A percentile compares a stretch with the other conserved stretches of the same genome.
phyloP scores from a whole-genome alignment of 2,329 filamentous ascomycete species.

The Ilyonectria robusta region DNA sequence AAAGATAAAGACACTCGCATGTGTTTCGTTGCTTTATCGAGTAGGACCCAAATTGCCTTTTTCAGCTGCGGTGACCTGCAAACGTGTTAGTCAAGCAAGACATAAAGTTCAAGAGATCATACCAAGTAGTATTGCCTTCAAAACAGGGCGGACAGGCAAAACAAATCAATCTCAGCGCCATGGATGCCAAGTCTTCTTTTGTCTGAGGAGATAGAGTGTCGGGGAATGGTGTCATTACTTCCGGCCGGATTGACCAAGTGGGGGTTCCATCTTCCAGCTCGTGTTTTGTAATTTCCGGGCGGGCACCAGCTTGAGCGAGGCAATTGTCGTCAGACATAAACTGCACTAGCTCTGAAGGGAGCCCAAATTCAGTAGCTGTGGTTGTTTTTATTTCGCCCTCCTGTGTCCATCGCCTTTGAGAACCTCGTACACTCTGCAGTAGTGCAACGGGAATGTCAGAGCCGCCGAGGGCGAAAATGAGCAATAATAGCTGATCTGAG shows the following conservation, averaged over 20 bases:
- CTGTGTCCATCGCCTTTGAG: constrained; percentile 45
- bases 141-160: constrained; percentile 51
- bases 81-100: background rate
- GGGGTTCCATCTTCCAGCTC: constrained; percentile 37
- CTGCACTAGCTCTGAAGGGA: constrained; percentile 37
- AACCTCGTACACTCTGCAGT: constrained; percentile 36
- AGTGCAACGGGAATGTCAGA: constrained; percentile 42
- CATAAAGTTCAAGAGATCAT: background rate
- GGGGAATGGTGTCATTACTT: background rate
- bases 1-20: constrained; percentile 36
- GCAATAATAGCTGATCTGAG: constrained; percentile 44
- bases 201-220: constrained; percentile 33
- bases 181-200: constrained; percentile 34
- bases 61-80: constrained; percentile 45
- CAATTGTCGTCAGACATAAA: constrained; percentile 37
- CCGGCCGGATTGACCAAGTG: constrained; percentile 39
- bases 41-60: constrained; percentile 45
- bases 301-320: constrained; percentile 18
- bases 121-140: constrained; percentile 52
- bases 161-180: constrained; percentile 45
- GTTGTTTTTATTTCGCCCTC: constrained; percentile 47
- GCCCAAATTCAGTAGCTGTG: constrained; percentile 41
- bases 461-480: constrained; percentile 44
- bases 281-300: constrained; percentile 32
- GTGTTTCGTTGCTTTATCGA: constrained; percentile 36